Percentiles rank a stretch among this genome's conserved stretches.
Evolutionary conservation across 768 basidiomycete genomes (phyloP).

Genomic region (Termitomyces sp.): DNA sequence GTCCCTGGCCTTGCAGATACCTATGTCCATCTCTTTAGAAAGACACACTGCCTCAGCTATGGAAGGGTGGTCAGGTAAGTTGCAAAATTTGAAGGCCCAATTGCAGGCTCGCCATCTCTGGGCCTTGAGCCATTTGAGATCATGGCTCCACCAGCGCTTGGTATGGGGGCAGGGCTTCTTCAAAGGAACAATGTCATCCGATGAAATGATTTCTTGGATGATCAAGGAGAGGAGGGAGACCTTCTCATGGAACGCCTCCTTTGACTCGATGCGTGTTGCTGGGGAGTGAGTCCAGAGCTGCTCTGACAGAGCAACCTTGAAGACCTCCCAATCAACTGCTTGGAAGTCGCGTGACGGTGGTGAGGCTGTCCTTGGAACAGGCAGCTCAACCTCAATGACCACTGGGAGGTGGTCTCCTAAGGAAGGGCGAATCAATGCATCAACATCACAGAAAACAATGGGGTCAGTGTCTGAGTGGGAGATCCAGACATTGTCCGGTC

Average conservation of each 20-base stretch:
- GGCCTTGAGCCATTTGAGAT: conserved; percentile 6
- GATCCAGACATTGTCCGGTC: conserved; percentile 6
- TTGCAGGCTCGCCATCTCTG: not conserved
- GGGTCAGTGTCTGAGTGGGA: not conserved
- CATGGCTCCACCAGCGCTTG: conserved; percentile 20
- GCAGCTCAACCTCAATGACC: conserved; percentile 19
- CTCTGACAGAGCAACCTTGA: conserved; percentile 8
- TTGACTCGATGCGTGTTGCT: not conserved
- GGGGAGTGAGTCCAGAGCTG: not conserved
- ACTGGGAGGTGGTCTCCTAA: conserved; percentile 33
- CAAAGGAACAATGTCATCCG: not conserved
- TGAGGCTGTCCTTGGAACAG: not conserved
- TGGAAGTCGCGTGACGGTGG: conserved; percentile 17
- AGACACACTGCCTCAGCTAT: not conserved
- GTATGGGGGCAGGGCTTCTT: conserved; percentile 12
- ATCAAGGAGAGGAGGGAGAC: not conserved
- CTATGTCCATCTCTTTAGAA: not conserved
- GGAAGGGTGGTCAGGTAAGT: not conserved
- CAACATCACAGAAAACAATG: not conserved
- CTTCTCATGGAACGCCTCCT: conserved; percentile 2
- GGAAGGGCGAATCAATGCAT: conserved; percentile 5
- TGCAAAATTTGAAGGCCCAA: not conserved
- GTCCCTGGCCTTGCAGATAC: not conserved
- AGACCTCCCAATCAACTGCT: conserved; percentile 19
- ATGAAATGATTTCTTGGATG: conserved; percentile 8